Evolutionary conservation across 2,329 filamentous ascomycete species (phyloP).

Genomic region (Microdochium bolleyi): DNA sequence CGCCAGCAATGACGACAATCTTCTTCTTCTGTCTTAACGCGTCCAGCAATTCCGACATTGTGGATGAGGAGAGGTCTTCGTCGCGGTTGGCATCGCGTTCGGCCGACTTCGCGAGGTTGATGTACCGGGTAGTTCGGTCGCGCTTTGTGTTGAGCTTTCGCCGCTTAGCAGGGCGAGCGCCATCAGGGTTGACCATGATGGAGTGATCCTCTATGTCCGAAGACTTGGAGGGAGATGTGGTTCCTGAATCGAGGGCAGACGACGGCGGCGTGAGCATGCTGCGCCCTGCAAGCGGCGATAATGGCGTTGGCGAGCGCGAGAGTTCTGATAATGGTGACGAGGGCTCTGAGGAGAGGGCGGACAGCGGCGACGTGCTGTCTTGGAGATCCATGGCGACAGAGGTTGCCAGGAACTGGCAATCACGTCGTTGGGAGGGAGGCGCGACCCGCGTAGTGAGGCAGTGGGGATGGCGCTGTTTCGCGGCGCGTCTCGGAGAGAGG

Average conservation of each 20-base stretch:
- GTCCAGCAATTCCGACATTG: conserved; percentile 60
- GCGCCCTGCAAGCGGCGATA: conserved; percentile 37
- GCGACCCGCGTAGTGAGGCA: background rate
- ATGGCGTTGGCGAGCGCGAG: conserved; percentile 42
- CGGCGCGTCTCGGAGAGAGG: background rate
- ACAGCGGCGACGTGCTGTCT: conserved; percentile 14
- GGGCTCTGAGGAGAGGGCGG: conserved; percentile 23
- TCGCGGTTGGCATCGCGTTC: conserved; percentile 38
- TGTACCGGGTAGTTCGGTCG: conserved; percentile 65
- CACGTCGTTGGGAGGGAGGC: background rate
- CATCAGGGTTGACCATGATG: conserved; percentile 40
- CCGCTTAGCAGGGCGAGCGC: conserved; percentile 66
- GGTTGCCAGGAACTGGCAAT: background rate
- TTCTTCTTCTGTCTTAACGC: conserved; percentile 65
- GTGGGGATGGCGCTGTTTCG: background rate
- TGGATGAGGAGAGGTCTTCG: conserved; percentile 61
- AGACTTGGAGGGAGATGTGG: conserved; percentile 41
- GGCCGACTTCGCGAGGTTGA: conserved; percentile 59
- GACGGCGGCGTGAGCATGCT: conserved; percentile 41
- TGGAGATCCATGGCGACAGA: conserved; percentile 8
- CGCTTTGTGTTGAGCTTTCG: conserved; percentile 54
- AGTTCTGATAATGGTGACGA: conserved; percentile 43
- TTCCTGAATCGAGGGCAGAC: conserved; percentile 34
- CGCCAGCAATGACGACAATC: conserved; percentile 93
- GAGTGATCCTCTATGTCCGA: conserved; percentile 28